These are phyloP conservation scores for Magnusiomyces suaveolens DNA, from an alignment of 1,139 yeast species.

Conservation along the genomic window DNA sequence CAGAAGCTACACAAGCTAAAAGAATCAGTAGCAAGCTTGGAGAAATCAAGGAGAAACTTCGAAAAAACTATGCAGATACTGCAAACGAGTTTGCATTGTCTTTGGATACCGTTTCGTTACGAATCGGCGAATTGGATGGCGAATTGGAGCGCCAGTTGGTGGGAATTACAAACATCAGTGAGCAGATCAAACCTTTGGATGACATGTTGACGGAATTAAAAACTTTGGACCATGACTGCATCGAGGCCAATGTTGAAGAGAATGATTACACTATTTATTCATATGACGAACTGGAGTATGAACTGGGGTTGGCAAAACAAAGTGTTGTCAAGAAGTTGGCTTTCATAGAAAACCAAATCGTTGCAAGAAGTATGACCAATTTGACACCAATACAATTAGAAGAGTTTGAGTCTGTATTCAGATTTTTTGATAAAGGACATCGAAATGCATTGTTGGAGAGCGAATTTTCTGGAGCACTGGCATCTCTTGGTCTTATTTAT, in stretches of 20 bases:
- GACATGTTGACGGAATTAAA: slow-evolving; percentile 24
- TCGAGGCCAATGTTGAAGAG: slow-evolving; percentile 35
- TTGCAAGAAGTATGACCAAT: slow-evolving; percentile 34
- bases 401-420: slow-evolving; percentile 37
- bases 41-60: slow-evolving; percentile 37
- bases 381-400: slow-evolving; percentile 36
- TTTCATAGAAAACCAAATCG: slow-evolving; percentile 35
- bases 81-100: slow-evolving; percentile 33
- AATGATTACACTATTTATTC: slow-evolving; percentile 36
- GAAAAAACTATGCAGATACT: slow-evolving; percentile 37
- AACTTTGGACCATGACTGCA: slow-evolving; percentile 26
- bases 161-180: slow-evolving; percentile 28
- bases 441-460: slow-evolving; percentile 29
- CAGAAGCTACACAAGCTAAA: slow-evolving; percentile 32
- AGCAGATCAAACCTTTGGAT: slow-evolving; percentile 30
- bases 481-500: slow-evolving; percentile 33
- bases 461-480: slow-evolving; percentile 36
- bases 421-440: slow-evolving; percentile 35
- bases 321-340: slow-evolving; percentile 33
- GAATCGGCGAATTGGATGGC: slow-evolving; percentile 32
- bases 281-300: slow-evolving; percentile 35
- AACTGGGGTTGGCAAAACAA: slow-evolving; percentile 33
- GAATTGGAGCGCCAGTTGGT: slow-evolving; percentile 34
- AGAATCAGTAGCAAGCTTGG: slow-evolving; percentile 30
- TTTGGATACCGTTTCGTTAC: slow-evolving; percentile 27